Percentiles rank a stretch among this genome's conserved stretches.
Conservation (phyloP, 2,329 filamentous ascomycete genomes). For the Fusarium sp. region DNA sequence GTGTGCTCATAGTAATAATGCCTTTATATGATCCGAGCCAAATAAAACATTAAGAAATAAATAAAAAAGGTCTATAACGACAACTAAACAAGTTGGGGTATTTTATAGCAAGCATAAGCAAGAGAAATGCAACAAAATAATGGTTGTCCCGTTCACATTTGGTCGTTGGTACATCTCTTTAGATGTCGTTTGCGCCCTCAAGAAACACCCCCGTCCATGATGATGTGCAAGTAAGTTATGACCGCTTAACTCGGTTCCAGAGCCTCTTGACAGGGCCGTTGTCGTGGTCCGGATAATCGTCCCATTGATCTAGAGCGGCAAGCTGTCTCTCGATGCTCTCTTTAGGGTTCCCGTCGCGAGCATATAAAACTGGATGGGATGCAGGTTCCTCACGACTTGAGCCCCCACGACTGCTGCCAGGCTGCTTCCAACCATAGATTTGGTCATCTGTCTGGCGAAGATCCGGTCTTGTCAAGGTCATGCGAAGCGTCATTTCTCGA, state of each 20-base stretch:
- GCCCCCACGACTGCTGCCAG: conserved; percentile 55
- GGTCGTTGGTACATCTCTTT: conserved; percentile 2
- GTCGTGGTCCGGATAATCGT: conserved; percentile 50
- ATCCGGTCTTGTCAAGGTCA: conserved; percentile 93
- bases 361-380: conserved; percentile 31
- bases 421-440: conserved; percentile 73
- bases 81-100: conserved; percentile 40
- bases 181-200: background rate
- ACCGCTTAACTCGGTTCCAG: conserved; percentile 68
- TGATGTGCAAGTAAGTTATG: conserved; percentile 32
- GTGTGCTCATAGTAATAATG: conserved; percentile 21
- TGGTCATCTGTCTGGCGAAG: conserved; percentile 78
- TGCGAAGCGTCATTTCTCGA: conserved; percentile 92
- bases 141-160: conserved; percentile 6
- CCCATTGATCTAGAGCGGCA: conserved; percentile 62
- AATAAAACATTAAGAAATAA: background rate
- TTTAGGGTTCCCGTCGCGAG: conserved; percentile 54
- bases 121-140: conserved; percentile 12
- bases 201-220: background rate
- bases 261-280: conserved; percentile 68
- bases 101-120: conserved; percentile 28
- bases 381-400: conserved; percentile 48
- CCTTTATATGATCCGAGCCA: conserved; percentile 8
- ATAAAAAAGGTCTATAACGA: conserved; percentile 18
- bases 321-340: conserved; percentile 64